Base-by-base conservation (phyloP, 2,329 filamentous ascomycete genomes). In the Leptographium flavum region DNA sequence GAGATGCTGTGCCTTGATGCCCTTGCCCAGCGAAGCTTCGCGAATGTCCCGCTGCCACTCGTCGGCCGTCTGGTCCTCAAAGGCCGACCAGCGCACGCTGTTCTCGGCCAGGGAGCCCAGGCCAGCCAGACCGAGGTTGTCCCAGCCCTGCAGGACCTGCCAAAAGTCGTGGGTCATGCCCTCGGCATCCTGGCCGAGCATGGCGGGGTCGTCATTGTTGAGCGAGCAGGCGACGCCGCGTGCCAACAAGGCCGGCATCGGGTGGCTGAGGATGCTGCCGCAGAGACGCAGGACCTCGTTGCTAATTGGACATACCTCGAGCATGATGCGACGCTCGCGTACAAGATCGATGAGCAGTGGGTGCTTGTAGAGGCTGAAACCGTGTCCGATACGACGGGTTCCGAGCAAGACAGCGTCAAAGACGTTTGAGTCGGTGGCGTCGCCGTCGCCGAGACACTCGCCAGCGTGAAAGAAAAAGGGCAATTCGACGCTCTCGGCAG, bases 381-480 rank as follows among this genome's bases (percentile, higher is more conserved):
- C 87, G 58, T 95, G 87, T 1, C 90, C 90, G 49, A 98, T 93
- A 48, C 92, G 77, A 44, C 90, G 71, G 0, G 87, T 90, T 3
- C 87, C 88, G 6, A 96, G 73, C 9, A 95, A 66, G 14, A 96
- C 73, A 1, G 87, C 87, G 59, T 95, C 88, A 59, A 87, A 94
- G 3, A 96, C 72, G 60, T 95, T 95, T 49, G 65, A 56, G 56
- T 95, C 88, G 0, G 83, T 81, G 19, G 69, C 71, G 53, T 79
- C 80, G 25, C 87, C 87, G 49, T 69, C 65, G 22, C 86, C 87
- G 1, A 94, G 75, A 30, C 79, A 86, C 63, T 95, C 88, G 52
- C 88, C 90, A 0, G 90, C 88, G 60, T 95, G 88, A 67, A 96
- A 93, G 68, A 94, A 94, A 67, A 95, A 94, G 1, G 90, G 90